Percentiles rank a stretch among this genome's conserved stretches.
These are phyloP conservation scores for Trypanosoma melophagium DNA, from an alignment of 208 protist genomes.

Conservation along the genomic window DNA sequence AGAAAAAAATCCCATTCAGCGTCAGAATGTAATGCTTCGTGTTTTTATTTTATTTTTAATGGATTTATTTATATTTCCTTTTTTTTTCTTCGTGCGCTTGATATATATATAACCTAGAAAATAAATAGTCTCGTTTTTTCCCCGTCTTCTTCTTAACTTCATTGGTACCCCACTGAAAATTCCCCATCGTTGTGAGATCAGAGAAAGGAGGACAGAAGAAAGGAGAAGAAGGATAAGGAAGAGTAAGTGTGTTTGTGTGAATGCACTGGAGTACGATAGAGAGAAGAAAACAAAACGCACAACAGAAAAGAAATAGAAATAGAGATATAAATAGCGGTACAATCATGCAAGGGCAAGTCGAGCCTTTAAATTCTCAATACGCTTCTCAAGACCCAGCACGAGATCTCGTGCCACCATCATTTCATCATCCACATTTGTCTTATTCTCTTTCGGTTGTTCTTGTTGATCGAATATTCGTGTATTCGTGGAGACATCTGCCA, in stretches of 20 bases:
- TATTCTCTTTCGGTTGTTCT: neutral
- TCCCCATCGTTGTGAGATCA: too few relatives aligned
- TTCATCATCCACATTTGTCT: neutral
- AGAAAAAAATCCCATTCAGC: constrained; percentile 5
- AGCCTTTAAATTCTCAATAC: neutral
- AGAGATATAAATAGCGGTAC: neutral
- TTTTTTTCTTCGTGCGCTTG: too few relatives aligned
- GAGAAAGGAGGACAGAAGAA: neutral
- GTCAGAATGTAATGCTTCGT: too few relatives aligned
- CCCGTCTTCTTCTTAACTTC: too few relatives aligned
- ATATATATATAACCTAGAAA: too few relatives aligned
- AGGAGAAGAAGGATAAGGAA: constrained; percentile 13
- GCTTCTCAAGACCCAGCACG: constrained; percentile 3
- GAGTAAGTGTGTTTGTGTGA: constrained; percentile 5
- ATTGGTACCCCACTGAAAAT: too few relatives aligned
- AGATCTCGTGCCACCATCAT: neutral
- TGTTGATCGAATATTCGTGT: neutral
- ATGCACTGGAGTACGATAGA: too few relatives aligned
- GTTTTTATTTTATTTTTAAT: too few relatives aligned
- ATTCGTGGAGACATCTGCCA: too few relatives aligned
- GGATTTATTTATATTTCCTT: too few relatives aligned
- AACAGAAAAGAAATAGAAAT: neutral
- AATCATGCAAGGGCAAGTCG: neutral
- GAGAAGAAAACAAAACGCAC: too few relatives aligned
- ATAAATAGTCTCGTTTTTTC: too few relatives aligned